Percentiles rank a stretch among this genome's conserved stretches.
These are phyloP conservation scores for Fusarium irregulare DNA, from an alignment of 2,329 filamentous ascomycete species.

Conservation along the genomic window DNA sequence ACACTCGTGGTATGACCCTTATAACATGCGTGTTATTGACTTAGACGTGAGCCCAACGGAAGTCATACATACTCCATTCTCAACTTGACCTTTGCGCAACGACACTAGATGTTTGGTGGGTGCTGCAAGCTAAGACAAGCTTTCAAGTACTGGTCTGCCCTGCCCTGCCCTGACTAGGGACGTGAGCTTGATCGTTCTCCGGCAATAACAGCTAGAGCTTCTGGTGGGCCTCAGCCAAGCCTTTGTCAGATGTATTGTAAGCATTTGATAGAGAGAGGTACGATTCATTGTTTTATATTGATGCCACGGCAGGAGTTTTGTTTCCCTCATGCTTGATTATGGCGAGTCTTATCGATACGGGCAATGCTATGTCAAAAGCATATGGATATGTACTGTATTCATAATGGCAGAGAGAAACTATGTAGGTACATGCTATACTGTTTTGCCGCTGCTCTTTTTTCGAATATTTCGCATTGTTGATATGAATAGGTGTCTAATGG, in stretches of 20 bases:
- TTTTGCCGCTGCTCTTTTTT: neutral
- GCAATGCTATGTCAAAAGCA: neutral
- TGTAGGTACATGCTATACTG: neutral
- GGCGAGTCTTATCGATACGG: neutral
- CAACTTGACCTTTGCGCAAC: constrained; percentile 15
- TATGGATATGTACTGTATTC: neutral
- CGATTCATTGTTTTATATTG: neutral
- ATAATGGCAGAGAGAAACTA: neutral
- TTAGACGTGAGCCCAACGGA: neutral
- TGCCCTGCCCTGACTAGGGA: constrained; percentile 3
- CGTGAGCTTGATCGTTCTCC: neutral
- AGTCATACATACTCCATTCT: neutral
- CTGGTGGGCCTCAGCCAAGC: constrained; percentile 2
- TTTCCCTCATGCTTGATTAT: neutral
- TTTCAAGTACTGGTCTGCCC: constrained; percentile 2
- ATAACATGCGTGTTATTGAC: neutral
- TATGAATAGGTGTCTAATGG: neutral
- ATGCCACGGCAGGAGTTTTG: neutral
- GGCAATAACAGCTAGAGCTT: constrained; percentile 2
- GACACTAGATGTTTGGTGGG: constrained; percentile 7
- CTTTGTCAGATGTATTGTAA: neutral
- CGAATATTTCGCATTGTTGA: neutral
- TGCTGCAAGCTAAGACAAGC: constrained; percentile 29
- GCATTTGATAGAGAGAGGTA: neutral
- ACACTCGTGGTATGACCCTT: neutral